A percentile compares a stretch with the other conserved stretches of the same genome.
Conservation (phyloP, 1,284 basidiomycete species). For the Ceratobasidium sp. region DNA sequence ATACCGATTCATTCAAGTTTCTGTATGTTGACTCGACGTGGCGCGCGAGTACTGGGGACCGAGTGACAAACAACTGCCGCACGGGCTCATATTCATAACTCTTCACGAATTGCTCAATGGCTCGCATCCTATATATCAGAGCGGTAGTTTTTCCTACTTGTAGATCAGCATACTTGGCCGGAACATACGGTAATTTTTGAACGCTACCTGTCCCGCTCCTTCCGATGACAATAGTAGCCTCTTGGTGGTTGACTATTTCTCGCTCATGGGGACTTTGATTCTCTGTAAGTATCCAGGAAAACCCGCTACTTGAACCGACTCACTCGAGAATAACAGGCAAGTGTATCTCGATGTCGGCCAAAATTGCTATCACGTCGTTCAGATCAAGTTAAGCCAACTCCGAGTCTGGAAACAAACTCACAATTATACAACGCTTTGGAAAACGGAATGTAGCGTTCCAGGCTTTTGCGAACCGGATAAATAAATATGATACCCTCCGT, state of each 20-base stretch:
- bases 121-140: background rate
- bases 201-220: constrained; percentile 7
- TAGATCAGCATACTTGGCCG: no score
- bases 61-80: background rate
- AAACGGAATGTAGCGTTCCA: background rate
- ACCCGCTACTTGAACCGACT: no score
- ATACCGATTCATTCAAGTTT: background rate
- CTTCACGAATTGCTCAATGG: background rate
- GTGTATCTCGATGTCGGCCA: no score
- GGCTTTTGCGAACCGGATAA: no score
- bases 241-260: background rate
- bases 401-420: background rate
- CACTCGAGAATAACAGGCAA: no score
- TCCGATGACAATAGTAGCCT: background rate
- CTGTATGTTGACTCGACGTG: constrained; percentile 7
- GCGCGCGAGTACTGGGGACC: background rate
- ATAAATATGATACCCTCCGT: no score
- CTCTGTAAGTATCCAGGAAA: no score
- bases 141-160: constrained; percentile 16
- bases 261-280: constrained; percentile 4
- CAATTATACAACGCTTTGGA: background rate
- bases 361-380: no score
- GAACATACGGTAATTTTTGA: no score
- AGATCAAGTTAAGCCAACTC: no score
- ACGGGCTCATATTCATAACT: no score